Percentiles rank a stretch among this genome's conserved stretches.
Conservation (phyloP, 257 asterid species). For the Solanum lycopersicoides region DNA sequence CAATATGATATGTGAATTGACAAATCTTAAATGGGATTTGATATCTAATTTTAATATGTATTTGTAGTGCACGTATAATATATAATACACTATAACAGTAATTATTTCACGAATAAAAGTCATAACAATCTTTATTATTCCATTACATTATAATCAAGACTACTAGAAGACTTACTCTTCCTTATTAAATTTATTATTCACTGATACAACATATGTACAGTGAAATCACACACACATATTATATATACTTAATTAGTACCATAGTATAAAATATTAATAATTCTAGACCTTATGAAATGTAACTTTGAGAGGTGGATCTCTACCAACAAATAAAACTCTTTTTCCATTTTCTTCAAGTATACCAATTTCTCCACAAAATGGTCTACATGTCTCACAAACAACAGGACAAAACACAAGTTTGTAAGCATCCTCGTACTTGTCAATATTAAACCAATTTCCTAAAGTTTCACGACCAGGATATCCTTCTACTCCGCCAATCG, state of each 20-base stretch:
- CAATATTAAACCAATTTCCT: not conserved
- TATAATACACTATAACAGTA: not conserved
- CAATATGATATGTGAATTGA: not conserved
- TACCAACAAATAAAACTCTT: not conserved
- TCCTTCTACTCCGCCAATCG: not conserved
- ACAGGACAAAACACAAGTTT: constrained; percentile 10
- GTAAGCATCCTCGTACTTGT: not conserved
- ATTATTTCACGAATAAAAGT: not conserved
- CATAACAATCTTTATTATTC: not conserved
- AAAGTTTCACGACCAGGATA: not conserved
- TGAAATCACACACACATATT: not conserved
- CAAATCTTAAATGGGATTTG: not conserved
- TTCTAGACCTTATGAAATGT: not conserved
- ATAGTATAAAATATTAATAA: not conserved
- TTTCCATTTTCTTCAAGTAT: not conserved
- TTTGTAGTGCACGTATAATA: not conserved
- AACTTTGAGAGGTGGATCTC: not conserved
- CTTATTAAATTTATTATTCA: not conserved
- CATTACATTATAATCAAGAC: not conserved
- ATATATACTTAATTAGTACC: not conserved
- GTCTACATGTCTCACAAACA: not conserved
- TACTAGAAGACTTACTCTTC: not conserved
- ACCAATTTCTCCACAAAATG: not conserved
- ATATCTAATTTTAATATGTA: not conserved
- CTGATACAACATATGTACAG: not conserved